Conservation (phyloP, 257 asterid species). For the Nicotiana sylvestris region DNA sequence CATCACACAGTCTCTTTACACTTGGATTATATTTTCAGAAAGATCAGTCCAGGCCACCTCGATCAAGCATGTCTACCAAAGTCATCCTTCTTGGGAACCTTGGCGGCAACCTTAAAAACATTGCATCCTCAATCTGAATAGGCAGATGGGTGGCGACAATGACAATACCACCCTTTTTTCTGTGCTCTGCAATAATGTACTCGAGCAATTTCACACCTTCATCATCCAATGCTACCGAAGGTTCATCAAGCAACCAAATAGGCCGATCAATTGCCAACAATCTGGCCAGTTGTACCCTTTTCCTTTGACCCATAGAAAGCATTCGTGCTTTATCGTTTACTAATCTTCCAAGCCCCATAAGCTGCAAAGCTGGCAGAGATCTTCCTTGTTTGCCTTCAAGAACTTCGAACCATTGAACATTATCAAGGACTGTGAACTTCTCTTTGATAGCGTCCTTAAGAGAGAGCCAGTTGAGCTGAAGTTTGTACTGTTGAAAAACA, state of each 20-base stretch:
- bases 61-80: slow-evolving; percentile 58
- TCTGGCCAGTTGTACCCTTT: slow-evolving; percentile 78
- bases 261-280: slow-evolving; percentile 78
- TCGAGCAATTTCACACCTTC: slow-evolving; percentile 75
- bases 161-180: slow-evolving; percentile 73
- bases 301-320: slow-evolving; percentile 84
- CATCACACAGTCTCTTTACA: neutral
- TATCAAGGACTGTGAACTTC: slow-evolving; percentile 50
- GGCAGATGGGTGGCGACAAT: slow-evolving; percentile 63
- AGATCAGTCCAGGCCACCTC: slow-evolving; percentile 38
- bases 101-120: slow-evolving; percentile 53
- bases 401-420: slow-evolving; percentile 77
- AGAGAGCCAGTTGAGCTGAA: slow-evolving; percentile 76
- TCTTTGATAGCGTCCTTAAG: slow-evolving; percentile 49
- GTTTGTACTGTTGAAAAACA: slow-evolving; percentile 76
- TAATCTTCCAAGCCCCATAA: slow-evolving; percentile 83
- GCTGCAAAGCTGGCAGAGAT: slow-evolving; percentile 65
- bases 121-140: slow-evolving; percentile 53
- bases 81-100: slow-evolving; percentile 60
- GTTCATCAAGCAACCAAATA: slow-evolving; percentile 91
- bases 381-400: slow-evolving; percentile 78
- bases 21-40: neutral
- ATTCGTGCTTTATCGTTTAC: slow-evolving; percentile 67
- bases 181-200: slow-evolving; percentile 58
- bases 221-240: slow-evolving; percentile 75